Conservation (phyloP, 2,329 filamentous ascomycete genomes). For the Huntiella abstrusa region DNA sequence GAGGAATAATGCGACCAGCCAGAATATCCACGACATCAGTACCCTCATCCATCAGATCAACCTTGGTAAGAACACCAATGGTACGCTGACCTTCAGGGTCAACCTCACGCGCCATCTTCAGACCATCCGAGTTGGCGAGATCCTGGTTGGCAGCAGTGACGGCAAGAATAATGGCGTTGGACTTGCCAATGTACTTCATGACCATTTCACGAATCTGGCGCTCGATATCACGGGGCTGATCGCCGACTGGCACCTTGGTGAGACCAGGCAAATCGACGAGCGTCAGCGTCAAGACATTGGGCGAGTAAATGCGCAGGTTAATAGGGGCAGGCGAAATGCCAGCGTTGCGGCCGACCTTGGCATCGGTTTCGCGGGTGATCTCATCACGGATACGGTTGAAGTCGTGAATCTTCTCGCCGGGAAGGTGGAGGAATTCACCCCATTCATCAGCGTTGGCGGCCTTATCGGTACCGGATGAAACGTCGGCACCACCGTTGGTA, state of each 20-base stretch:
- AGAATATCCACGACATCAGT: constrained; percentile 98
- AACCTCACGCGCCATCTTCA: constrained; percentile 91
- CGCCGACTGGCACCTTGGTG: constrained; percentile 90
- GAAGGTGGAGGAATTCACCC: constrained; percentile 97
- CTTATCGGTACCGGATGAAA: constrained; percentile 54
- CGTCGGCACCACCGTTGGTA: constrained; percentile 49
- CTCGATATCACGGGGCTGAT: constrained; percentile 93
- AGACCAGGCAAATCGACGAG: constrained; percentile 90
- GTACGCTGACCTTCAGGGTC: constrained; percentile 95
- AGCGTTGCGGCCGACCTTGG: constrained; percentile 88
- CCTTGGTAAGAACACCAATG: constrained; percentile 95
- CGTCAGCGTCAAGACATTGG: constrained; percentile 90
- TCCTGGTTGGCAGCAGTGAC: constrained; percentile 95
- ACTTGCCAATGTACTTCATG: constrained; percentile 93
- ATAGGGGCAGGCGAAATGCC: constrained; percentile 94
- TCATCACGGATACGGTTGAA: constrained; percentile 98
- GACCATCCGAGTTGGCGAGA: constrained; percentile 92
- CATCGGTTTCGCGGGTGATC: constrained; percentile 89
- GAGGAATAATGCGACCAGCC: constrained; percentile 87
- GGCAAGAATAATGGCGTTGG: constrained; percentile 92
- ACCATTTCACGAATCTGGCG: constrained; percentile 96
- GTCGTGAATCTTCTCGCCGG: constrained; percentile 92
- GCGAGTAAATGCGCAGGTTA: constrained; percentile 95
- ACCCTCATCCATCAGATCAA: constrained; percentile 96
- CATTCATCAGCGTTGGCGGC: constrained; percentile 89